phyloP scores from a whole-genome alignment of 352 stramenopile genomes.

The Blastocystis sp. region DNA sequence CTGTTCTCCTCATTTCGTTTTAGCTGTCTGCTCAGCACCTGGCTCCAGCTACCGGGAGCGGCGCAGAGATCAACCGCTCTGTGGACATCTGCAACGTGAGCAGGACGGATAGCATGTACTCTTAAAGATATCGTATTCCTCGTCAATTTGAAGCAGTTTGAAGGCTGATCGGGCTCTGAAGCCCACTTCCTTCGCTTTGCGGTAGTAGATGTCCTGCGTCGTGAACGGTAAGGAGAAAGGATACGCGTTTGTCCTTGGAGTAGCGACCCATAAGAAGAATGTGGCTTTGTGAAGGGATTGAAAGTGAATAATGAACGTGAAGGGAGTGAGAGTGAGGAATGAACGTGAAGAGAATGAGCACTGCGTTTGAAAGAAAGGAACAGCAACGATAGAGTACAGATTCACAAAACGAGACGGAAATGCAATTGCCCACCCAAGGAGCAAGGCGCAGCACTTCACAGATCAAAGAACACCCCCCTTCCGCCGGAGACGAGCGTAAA shows the following conservation, averaged over 20 bases:
- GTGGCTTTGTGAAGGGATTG: background rate
- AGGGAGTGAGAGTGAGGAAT: too few relatives aligned
- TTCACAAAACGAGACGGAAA: too few relatives aligned
- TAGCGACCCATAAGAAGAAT: slow-evolving; percentile 51
- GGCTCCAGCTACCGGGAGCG: slow-evolving; percentile 95
- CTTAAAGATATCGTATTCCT: slow-evolving; percentile 93
- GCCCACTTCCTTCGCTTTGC: slow-evolving; percentile 90
- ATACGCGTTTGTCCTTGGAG: slow-evolving; percentile 62
- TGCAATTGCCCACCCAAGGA: too few relatives aligned
- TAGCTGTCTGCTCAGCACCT: slow-evolving; percentile 91
- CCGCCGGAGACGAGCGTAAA: too few relatives aligned
- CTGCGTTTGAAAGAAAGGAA: too few relatives aligned
- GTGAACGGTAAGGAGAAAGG: background rate
- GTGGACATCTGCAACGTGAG: slow-evolving; percentile 79
- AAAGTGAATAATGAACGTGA: too few relatives aligned
- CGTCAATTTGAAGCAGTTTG: slow-evolving; percentile 98
- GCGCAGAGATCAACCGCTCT: slow-evolving; percentile 96
- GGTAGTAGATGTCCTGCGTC: slow-evolving; percentile 81
- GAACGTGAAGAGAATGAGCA: too few relatives aligned
- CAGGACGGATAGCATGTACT: slow-evolving; percentile 71
- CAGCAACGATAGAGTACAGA: too few relatives aligned
- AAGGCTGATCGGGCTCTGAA: slow-evolving; percentile 96
- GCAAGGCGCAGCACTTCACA: too few relatives aligned
- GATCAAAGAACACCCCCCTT: too few relatives aligned
- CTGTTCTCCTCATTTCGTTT: slow-evolving; percentile 69